Conservation (phyloP, 768 basidiomycete species). For the Leccinum ochraceum region DNA sequence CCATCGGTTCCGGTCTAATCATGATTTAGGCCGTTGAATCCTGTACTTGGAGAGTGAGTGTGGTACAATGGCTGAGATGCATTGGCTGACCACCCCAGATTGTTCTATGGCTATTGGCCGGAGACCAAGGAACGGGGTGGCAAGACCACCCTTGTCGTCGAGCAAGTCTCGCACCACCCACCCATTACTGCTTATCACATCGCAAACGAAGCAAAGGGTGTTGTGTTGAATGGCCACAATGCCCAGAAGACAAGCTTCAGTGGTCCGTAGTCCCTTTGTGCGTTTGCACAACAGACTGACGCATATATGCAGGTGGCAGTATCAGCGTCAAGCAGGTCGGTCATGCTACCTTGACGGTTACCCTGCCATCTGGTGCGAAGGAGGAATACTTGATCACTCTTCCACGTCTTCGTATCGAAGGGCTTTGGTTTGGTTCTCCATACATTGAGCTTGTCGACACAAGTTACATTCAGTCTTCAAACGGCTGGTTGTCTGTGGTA, state of each 20-base stretch:
- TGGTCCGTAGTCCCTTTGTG: constrained; percentile 41
- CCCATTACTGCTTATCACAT: constrained; percentile 88
- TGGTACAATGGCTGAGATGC: background rate
- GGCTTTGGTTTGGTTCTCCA: constrained; percentile 87
- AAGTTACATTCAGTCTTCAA: constrained; percentile 72
- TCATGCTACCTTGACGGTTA: constrained; percentile 80
- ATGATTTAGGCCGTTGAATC: constrained; percentile 80
- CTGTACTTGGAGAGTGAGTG: constrained; percentile 88
- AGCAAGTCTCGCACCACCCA: constrained; percentile 97
- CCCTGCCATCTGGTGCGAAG: constrained; percentile 51
- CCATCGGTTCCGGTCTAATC: constrained; percentile 13
- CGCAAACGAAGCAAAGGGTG: constrained; percentile 73
- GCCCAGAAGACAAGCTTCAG: constrained; percentile 97
- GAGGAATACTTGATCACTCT: constrained; percentile 90
- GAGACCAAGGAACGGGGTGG: constrained; percentile 65
- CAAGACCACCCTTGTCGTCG: constrained; percentile 81
- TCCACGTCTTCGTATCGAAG: constrained; percentile 90
- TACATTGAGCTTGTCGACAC: constrained; percentile 90
- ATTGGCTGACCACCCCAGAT: constrained; percentile 38
- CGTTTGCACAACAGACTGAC: constrained; percentile 5
- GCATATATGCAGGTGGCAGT: constrained; percentile 51
- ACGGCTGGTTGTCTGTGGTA: constrained; percentile 59
- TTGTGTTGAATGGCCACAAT: constrained; percentile 81
- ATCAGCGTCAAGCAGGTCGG: constrained; percentile 95
- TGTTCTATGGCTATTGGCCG: constrained; percentile 92